Evolutionary conservation across 768 basidiomycete species (phyloP), one percentile per base, ranked within the genome.

Genomic region (Dioszegia hungarica): DNA sequence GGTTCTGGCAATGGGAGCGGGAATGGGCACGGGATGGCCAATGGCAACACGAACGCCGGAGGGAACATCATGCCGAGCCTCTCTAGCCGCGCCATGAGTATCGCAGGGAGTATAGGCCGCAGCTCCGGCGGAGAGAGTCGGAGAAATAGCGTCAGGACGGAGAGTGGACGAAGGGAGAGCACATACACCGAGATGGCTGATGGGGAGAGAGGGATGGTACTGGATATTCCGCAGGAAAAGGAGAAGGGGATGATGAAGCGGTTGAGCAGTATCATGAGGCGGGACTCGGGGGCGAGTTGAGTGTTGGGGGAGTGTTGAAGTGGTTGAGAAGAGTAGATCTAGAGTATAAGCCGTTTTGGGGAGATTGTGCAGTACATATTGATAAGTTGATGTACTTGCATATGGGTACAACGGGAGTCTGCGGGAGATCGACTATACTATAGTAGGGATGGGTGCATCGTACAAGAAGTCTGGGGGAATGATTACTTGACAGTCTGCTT

Each of bases 401-500:
- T n/a, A 46, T 15, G 28, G 5, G 34, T 48, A 48, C 57, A 38
- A 59, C 39, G 41, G n/a, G 5, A 10, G 38, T 17, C 38, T 39
- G n/a, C 14, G 38, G n/a, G n/a, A n/a, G 17, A 39, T 39, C n/a
- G n/a, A n/a, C n/a, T n/a, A n/a, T n/a, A n/a, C n/a, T n/a, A n/a
- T n/a, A n/a, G n/a, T n/a, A n/a, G n/a, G n/a, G n/a, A n/a, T n/a
- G n/a, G n/a, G n/a, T n/a, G n/a, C n/a, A n/a, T n/a, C n/a, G n/a
- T n/a, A n/a, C n/a, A n/a, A n/a, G n/a, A n/a, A n/a, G n/a, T n/a
- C n/a, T n/a, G n/a, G n/a, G n/a, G n/a, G n/a, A n/a, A 20, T 25
- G 9, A 20, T 29, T 46, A 71, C 57, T 63, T 64, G 36, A 60
- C 36, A 24, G 67, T 61, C 56, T 73, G 71, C 64, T 75, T 75